Evolutionary conservation across 106 monocot species (phyloP).

Genomic region (Agapanthus africanus): DNA sequence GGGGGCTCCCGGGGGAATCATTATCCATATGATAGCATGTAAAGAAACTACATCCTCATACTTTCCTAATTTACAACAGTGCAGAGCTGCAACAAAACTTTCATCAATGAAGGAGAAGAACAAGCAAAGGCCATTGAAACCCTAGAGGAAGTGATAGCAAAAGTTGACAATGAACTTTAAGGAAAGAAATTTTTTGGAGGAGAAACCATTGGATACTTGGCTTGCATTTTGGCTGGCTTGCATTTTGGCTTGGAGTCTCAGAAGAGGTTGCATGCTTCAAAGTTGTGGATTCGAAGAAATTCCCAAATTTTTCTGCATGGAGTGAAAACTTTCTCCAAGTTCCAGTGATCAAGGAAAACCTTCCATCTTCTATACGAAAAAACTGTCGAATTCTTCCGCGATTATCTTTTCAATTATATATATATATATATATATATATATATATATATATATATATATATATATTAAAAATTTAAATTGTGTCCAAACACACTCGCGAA

Average conservation of each 20-base stretch:
- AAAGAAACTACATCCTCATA: too few species aligned
- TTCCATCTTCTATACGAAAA: constrained; percentile 20
- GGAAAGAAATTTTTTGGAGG: constrained; percentile 42
- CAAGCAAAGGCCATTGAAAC: constrained; percentile 1
- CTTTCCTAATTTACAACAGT: too few species aligned
- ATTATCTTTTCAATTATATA: too few species aligned
- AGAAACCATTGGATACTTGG: constrained; percentile 20
- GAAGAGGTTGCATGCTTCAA: constrained; percentile 10
- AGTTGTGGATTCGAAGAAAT: background rate
- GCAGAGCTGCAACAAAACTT: background rate
- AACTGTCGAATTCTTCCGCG: constrained; percentile 10
- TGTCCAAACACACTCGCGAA: too few species aligned
- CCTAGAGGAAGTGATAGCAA: background rate
- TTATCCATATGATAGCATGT: too few species aligned
- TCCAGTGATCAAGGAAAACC: constrained; percentile 11
- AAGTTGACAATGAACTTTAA: constrained; percentile 14
- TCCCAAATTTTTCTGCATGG: constrained; percentile 16
- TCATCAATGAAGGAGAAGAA: constrained; percentile 9
- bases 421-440: too few species aligned
- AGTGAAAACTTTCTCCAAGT: constrained; percentile 1
- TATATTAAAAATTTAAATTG: too few species aligned
- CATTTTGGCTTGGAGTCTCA: constrained; percentile 10
- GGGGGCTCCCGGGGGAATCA: too few species aligned
- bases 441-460: too few species aligned
- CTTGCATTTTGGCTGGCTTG: constrained; percentile 15